Evolutionary conservation across 164 flowering plant genomes (phyloP).

Genomic region (Macadamia integrifolia): DNA sequence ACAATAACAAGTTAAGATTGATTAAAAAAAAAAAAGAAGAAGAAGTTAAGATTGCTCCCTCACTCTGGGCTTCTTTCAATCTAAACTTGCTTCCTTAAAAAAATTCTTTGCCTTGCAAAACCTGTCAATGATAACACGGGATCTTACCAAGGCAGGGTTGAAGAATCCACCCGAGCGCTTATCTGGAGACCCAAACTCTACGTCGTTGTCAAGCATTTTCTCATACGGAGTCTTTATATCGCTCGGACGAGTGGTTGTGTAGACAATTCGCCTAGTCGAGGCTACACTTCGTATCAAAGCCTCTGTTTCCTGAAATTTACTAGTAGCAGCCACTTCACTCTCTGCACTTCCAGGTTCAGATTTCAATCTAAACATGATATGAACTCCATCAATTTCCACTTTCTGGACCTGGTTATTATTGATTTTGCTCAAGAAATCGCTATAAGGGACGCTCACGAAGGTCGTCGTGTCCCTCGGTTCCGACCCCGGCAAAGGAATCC

Average conservation of each 20-base stretch:
- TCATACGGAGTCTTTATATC: constrained; percentile 93
- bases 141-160: constrained; percentile 81
- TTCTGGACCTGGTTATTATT: constrained; percentile 71
- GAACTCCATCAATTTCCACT: constrained; percentile 94
- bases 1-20: too few relatives aligned
- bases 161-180: constrained; percentile 86
- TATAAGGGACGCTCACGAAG: constrained; percentile 76
- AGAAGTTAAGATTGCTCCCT: too few relatives aligned
- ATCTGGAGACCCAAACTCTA: constrained; percentile 97
- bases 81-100: too few relatives aligned
- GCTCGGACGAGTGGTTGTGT: constrained; percentile 74
- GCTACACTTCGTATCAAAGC: constrained; percentile 48
- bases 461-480: constrained; percentile 63
- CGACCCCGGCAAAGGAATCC: constrained; percentile 73
- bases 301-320: constrained; percentile 59
- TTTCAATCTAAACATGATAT: constrained; percentile 80
- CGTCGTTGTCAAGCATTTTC: constrained; percentile 92
- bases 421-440: constrained; percentile 84
- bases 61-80: too few relatives aligned
- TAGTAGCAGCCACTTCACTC: constrained; percentile 24
- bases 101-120: too few relatives aligned
- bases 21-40: too few relatives aligned
- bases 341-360: constrained; percentile 26
- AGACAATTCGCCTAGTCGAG: constrained; percentile 74
- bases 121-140: too few relatives aligned